phyloP scores from a whole-genome alignment of 1,284 basidiomycete species.

The Takashimella tepidaria region DNA sequence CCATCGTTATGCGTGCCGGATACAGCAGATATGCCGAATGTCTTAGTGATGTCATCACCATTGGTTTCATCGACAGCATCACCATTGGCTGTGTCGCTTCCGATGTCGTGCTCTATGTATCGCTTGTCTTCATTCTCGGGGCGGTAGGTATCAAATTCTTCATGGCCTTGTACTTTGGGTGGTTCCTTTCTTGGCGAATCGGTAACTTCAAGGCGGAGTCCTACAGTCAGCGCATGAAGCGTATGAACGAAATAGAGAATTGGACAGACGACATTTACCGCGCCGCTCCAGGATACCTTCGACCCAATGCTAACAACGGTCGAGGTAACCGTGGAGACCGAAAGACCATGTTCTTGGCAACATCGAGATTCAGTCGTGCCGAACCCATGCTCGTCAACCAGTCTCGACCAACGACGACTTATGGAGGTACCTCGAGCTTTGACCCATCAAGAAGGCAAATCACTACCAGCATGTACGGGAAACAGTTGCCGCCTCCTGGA shows the following conservation, averaged over 20 bases:
- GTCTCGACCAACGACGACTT: constrained; percentile 65
- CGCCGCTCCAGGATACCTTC: constrained; percentile 82
- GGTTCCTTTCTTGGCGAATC: constrained; percentile 93
- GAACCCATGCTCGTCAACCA: constrained; percentile 59
- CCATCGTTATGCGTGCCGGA: constrained; percentile 66
- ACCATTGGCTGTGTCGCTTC: constrained; percentile 95
- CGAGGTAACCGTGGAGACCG: constrained; percentile 52
- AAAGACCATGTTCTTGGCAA: constrained; percentile 63
- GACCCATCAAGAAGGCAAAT: constrained; percentile 23
- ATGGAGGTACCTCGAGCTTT: constrained; percentile 51
- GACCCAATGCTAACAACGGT: constrained; percentile 72
- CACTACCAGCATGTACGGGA: constrained; percentile 42
- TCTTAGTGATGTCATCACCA: constrained; percentile 74
- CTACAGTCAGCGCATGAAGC: constrained; percentile 87
- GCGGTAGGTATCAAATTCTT: constrained; percentile 91
- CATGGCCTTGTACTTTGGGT: constrained; percentile 95
- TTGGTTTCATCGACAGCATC: constrained; percentile 91
- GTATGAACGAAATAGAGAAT: constrained; percentile 85
- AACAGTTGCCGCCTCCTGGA: constrained; percentile 31
- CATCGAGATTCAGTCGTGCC: constrained; percentile 77
- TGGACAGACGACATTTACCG: constrained; percentile 97
- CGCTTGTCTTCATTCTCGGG: constrained; percentile 94
- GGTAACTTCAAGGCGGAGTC: constrained; percentile 92
- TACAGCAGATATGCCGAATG: constrained; percentile 64
- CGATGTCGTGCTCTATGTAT: constrained; percentile 87